Conservation (phyloP, 2,329 filamentous ascomycete species). For the Bisporella sp. region DNA sequence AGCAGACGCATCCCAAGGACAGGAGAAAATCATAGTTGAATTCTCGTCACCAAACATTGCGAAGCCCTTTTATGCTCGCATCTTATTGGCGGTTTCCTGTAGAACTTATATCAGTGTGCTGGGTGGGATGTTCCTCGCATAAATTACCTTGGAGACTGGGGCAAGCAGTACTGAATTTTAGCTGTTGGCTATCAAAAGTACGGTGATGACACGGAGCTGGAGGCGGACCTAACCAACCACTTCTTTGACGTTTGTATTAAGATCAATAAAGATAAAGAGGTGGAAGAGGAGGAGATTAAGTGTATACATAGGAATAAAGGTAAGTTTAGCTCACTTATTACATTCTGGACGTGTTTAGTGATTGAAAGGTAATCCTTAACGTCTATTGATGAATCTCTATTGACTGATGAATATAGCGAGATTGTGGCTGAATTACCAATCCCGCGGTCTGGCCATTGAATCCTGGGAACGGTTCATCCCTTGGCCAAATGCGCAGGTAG, state of each 20-base stretch:
- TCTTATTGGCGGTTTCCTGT: conserved; percentile 65
- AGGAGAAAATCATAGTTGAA: conserved; percentile 59
- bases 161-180: conserved; percentile 62
- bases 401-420: no score
- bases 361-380: no score
- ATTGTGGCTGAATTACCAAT: no score
- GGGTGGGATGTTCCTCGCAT: conserved; percentile 66
- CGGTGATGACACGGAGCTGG: conserved; percentile 64
- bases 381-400: no score
- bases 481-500: no score
- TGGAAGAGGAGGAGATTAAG: conserved; percentile 61
- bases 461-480: no score
- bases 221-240: conserved; percentile 72
- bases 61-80: conserved; percentile 76
- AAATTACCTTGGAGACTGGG: conserved; percentile 78
- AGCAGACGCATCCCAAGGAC: conserved; percentile 43
- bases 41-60: conserved; percentile 85
- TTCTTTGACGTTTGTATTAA: conserved; percentile 76
- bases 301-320: no score
- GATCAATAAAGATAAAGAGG: conserved; percentile 57
- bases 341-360: no score
- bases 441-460: no score
- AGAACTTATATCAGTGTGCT: conserved; percentile 59
- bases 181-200: conserved; percentile 70
- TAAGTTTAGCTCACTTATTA: no score